A percentile compares a stretch with the other conserved stretches of the same genome.
phyloP scores from a whole-genome alignment of 2,329 filamentous ascomycete genomes.

The Lasiodiplodia hormozganensis region DNA sequence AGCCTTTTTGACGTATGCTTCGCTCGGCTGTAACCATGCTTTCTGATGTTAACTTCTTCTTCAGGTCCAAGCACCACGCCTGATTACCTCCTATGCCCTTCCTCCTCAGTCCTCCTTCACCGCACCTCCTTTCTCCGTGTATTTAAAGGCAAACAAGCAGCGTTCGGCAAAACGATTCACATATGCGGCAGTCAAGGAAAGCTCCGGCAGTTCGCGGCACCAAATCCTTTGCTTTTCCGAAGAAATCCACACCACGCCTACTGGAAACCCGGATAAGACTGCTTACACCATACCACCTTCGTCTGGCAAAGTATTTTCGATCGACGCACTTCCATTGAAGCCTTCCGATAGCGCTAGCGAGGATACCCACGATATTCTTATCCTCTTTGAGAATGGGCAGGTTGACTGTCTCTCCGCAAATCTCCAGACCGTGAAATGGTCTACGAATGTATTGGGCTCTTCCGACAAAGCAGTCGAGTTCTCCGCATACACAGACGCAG shows the following conservation, averaged over 20 bases:
- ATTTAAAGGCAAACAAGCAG: conserved; percentile 55
- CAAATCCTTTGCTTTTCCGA: conserved; percentile 64
- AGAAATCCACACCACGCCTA: conserved; percentile 47
- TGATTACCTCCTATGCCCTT: conserved; percentile 66
- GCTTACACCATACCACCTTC: conserved; percentile 38
- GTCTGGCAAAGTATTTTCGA: conserved; percentile 37
- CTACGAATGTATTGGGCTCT: conserved; percentile 31
- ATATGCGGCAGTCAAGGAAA: conserved; percentile 59
- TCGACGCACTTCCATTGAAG: conserved; percentile 43
- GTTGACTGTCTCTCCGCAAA: conserved; percentile 68
- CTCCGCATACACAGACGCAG: conserved; percentile 44
- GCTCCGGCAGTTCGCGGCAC: conserved; percentile 54
- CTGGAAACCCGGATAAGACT: conserved; percentile 43
- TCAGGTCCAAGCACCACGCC: conserved; percentile 66
- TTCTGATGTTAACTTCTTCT: conserved; percentile 31
- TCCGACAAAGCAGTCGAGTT: conserved; percentile 41
- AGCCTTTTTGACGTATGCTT: conserved; percentile 66
- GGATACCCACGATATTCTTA: conserved; percentile 57
- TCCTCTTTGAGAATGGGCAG: conserved; percentile 67
- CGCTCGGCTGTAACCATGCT: conserved; percentile 22
- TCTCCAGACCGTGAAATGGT: conserved; percentile 44
- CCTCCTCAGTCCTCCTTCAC: conserved; percentile 65
- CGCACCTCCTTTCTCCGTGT: conserved; percentile 65
- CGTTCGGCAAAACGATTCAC: conserved; percentile 60
- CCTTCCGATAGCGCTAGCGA: conserved; percentile 33